Evolutionary conservation across 208 protist species (phyloP).

Genomic region (Perkinsela sp.): DNA sequence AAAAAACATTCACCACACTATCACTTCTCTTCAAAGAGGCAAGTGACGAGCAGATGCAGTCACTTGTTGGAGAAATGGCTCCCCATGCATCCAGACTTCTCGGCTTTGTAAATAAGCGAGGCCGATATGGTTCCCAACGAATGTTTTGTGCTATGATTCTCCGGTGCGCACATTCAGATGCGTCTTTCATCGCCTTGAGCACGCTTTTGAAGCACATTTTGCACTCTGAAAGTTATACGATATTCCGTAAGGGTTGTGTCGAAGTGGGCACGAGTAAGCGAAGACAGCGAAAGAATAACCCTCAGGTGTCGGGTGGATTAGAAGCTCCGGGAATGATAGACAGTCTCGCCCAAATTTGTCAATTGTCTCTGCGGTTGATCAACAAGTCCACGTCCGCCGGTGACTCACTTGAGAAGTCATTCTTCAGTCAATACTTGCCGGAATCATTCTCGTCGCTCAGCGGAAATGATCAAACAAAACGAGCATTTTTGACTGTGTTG

Average conservation of each 20-base stretch:
- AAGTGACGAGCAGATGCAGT: background rate
- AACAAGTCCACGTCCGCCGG: background rate
- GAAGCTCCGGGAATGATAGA: background rate
- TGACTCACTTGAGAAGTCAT: background rate
- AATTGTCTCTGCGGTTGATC: background rate
- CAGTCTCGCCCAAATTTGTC: background rate
- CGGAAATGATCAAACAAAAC: too few relatives aligned
- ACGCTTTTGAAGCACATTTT: background rate
- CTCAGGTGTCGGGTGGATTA: background rate
- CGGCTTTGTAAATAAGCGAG: background rate
- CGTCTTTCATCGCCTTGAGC: background rate
- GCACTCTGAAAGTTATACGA: background rate
- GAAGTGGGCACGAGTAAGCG: background rate
- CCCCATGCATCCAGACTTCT: background rate
- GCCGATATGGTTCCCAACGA: background rate
- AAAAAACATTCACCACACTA: background rate
- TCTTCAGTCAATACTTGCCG: background rate
- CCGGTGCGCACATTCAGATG: background rate
- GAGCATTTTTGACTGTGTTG: too few relatives aligned
- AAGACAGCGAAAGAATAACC: background rate
- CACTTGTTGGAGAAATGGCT: background rate
- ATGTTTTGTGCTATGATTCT: background rate
- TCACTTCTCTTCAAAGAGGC: background rate
- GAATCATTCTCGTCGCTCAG: background rate
- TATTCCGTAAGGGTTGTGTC: background rate